phyloP scores from a whole-genome alignment of 331 rosid species.

The Spiraea crenata region DNA sequence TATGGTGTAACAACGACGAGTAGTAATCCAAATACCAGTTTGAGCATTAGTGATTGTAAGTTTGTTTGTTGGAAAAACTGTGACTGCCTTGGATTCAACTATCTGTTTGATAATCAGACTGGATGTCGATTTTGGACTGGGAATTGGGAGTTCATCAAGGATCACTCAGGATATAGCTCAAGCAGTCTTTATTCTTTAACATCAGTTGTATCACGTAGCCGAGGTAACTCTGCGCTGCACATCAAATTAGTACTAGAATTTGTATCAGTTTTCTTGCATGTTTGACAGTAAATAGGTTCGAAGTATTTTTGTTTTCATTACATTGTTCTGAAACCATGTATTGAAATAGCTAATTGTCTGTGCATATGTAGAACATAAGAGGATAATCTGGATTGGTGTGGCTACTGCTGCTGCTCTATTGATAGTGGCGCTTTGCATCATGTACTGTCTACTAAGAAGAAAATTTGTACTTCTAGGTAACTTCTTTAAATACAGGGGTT shows the following conservation, averaged over 20 bases:
- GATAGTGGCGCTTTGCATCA: background rate
- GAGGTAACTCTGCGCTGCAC: background rate
- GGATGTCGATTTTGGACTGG: slow-evolving; percentile 17
- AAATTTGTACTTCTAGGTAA: background rate
- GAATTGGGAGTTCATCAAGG: background rate
- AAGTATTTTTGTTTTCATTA: background rate
- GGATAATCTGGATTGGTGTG: slow-evolving; percentile 6
- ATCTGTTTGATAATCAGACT: slow-evolving; percentile 2
- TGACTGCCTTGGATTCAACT: slow-evolving; percentile 10
- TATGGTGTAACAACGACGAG: background rate
- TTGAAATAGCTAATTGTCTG: background rate
- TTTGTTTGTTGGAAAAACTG: slow-evolving; percentile 11
- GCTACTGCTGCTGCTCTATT: slow-evolving; percentile 1
- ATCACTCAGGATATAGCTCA: slow-evolving; percentile 2
- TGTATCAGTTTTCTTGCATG: background rate
- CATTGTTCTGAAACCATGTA: background rate
- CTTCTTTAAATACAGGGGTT: background rate
- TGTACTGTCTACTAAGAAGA: slow-evolving; percentile 7
- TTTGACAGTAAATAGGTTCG: background rate
- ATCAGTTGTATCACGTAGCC: background rate
- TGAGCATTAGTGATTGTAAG: slow-evolving; percentile 16
- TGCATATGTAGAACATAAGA: slow-evolving; percentile 4
- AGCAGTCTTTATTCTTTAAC: background rate
- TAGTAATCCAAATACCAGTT: background rate
- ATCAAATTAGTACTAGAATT: too few relatives aligned